Percentiles rank a stretch among this genome's conserved stretches.
These are phyloP conservation scores for Pseudopyricularia javanii DNA, from an alignment of 2,329 filamentous ascomycete species.

Conservation along the genomic window DNA sequence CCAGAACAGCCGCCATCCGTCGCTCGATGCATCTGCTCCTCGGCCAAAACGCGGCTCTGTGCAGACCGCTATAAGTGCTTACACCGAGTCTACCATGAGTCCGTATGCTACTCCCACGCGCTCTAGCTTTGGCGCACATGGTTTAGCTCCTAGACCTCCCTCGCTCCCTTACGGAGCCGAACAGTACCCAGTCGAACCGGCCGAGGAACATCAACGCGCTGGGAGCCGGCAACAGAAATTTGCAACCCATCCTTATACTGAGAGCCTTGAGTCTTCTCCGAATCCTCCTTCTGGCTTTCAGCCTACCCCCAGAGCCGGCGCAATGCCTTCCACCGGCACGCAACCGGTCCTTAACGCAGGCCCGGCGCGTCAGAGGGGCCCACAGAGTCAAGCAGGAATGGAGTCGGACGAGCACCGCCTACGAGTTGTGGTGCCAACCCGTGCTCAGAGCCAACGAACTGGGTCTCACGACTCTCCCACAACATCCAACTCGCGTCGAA, in stretches of 20 bases:
- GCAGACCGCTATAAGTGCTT: constrained; percentile 39
- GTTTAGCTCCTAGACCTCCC: constrained; percentile 46
- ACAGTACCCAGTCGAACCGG: constrained; percentile 27
- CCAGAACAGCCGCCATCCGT: constrained; percentile 19
- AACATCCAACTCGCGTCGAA: background rate
- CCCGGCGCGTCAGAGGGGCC: background rate
- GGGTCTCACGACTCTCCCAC: background rate
- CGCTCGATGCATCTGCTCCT: constrained; percentile 21
- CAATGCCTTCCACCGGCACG: background rate
- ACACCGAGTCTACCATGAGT: constrained; percentile 47
- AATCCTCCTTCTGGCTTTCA: background rate
- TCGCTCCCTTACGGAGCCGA: constrained; percentile 36
- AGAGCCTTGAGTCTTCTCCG: background rate
- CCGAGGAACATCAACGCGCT: constrained; percentile 29
- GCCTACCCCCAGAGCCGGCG: background rate
- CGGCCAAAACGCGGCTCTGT: constrained; percentile 38
- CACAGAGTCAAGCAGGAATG: background rate
- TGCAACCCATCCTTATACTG: constrained; percentile 15
- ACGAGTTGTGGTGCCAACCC: background rate
- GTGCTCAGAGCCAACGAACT: background rate
- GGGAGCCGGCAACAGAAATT: constrained; percentile 29
- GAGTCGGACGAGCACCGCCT: background rate
- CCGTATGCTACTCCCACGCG: constrained; percentile 42
- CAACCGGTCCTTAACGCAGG: background rate
- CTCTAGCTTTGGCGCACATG: constrained; percentile 35